Percentiles rank a stretch among this genome's conserved stretches.
Conservation (phyloP, 768 basidiomycete genomes). For the Pleurotus tuber-regium region DNA sequence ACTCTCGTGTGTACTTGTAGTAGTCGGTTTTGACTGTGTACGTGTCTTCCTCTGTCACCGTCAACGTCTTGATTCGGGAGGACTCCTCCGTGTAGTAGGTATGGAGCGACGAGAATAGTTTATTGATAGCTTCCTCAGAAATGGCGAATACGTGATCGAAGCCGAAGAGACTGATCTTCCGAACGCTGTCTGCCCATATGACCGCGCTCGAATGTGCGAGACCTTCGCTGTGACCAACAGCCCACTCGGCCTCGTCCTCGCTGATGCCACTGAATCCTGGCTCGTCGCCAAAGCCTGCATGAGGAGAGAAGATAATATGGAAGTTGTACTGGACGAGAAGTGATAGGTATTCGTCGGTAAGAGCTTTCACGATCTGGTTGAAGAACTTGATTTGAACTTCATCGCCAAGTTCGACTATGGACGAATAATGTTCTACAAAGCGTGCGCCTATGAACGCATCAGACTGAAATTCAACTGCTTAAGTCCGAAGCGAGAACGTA, state of each 20-base stretch:
- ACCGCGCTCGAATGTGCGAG: background rate
- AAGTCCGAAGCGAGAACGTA: background rate
- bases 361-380: background rate
- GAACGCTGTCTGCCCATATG: slow-evolving; percentile 10
- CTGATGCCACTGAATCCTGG: background rate
- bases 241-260: background rate
- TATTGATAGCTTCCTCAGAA: slow-evolving; percentile 12
- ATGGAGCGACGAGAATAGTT: slow-evolving; percentile 2
- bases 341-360: background rate
- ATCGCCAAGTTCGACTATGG: background rate
- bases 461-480: background rate
- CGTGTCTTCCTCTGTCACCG: too few species aligned
- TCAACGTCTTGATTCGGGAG: too few species aligned
- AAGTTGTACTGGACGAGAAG: background rate
- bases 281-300: background rate
- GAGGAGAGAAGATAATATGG: slow-evolving; percentile 1
- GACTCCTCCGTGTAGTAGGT: background rate
- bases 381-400: background rate
- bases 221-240: background rate
- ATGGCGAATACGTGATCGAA: slow-evolving; percentile 10
- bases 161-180: slow-evolving; percentile 3
- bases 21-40: background rate
- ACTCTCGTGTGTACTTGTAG: background rate
- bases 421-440: background rate
- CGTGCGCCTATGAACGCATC: background rate